Conservation (phyloP, 1,284 basidiomycete species). For the Ganoderma boninense region DNA sequence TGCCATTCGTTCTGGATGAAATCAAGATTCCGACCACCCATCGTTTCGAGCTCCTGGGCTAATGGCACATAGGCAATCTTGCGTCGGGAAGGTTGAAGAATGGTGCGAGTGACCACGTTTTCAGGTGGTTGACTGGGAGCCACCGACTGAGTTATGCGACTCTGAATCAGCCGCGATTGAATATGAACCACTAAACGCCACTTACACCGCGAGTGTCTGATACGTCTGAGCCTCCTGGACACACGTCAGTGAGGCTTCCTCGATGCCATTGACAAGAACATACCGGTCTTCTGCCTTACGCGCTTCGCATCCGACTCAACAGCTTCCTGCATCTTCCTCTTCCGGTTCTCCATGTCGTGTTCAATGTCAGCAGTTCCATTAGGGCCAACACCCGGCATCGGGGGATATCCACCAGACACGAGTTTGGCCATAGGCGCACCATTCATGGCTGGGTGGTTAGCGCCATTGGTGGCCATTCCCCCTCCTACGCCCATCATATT, state of each 20-base stretch:
- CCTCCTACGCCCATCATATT: conserved; percentile 26
- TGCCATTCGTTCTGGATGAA: conserved; percentile 72
- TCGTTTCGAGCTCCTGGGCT: conserved; percentile 78
- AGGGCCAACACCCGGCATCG: conserved; percentile 5
- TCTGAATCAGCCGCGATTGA: conserved; percentile 5
- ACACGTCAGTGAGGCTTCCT: conserved; percentile 18
- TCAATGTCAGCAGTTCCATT: conserved; percentile 40
- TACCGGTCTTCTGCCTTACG: conserved; percentile 74
- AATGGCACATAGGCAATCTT: conserved; percentile 93
- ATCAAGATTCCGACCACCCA: conserved; percentile 87
- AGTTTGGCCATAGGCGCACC: conserved; percentile 22
- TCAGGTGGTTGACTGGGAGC: conserved; percentile 27
- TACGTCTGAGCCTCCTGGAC: conserved; percentile 32
- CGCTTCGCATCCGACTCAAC: conserved; percentile 74
- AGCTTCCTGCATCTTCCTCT: conserved; percentile 70
- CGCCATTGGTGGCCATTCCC: conserved; percentile 21
- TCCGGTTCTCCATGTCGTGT: conserved; percentile 63
- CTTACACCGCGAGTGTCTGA: conserved; percentile 42
- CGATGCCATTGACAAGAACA: conserved; percentile 29
- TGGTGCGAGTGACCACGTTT: conserved; percentile 29
- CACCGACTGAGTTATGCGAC: conserved; percentile 26
- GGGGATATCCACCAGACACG: conserved; percentile 18
- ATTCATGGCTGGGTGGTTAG: conserved; percentile 23
- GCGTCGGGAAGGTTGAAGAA: conserved; percentile 57
- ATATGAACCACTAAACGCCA: conserved; percentile 17